A percentile compares a stretch with the other conserved stretches of the same genome.
Evolutionary conservation across 2,329 filamentous ascomycete genomes (phyloP).

Genomic region (Trichoderma cornu-damae): DNA sequence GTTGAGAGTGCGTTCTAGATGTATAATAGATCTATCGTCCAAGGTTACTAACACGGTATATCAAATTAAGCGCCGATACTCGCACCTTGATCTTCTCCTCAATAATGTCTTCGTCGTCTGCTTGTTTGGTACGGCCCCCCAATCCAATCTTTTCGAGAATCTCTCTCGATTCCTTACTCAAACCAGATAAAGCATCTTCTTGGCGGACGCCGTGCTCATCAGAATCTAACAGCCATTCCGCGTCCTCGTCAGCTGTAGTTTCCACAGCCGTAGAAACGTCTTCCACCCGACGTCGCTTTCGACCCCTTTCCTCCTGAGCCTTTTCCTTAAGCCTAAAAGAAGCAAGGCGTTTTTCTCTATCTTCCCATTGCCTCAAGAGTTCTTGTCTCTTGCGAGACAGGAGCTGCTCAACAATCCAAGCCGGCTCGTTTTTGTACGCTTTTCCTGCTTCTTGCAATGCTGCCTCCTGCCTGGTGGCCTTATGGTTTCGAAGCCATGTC

Average conservation of each 20-base stretch:
- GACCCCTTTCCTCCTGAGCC: slow-evolving; percentile 47
- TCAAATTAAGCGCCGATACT: slow-evolving; percentile 2
- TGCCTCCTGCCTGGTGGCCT: slow-evolving; percentile 54
- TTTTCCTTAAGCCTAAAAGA: slow-evolving; percentile 60
- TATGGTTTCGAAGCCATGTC: slow-evolving; percentile 85
- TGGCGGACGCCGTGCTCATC: slow-evolving; percentile 44
- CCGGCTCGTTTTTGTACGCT: slow-evolving; percentile 62
- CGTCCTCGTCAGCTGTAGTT: slow-evolving; percentile 50
- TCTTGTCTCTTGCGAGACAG: slow-evolving; percentile 62
- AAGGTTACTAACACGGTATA: slow-evolving; percentile 30
- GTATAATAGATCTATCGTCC: slow-evolving; percentile 70
- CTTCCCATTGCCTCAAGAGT: slow-evolving; percentile 60
- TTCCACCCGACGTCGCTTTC: slow-evolving; percentile 44
- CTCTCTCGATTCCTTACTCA: slow-evolving; percentile 71
- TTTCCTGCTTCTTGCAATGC: slow-evolving; percentile 42
- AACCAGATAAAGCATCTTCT: slow-evolving; percentile 44
- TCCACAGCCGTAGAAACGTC: slow-evolving; percentile 25
- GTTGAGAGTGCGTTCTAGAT: slow-evolving; percentile 85
- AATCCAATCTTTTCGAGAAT: slow-evolving; percentile 63
- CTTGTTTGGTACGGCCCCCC: slow-evolving; percentile 32
- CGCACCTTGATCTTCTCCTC: slow-evolving; percentile 64
- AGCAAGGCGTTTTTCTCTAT: slow-evolving; percentile 67
- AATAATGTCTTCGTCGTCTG: slow-evolving; percentile 42
- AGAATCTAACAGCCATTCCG: slow-evolving; percentile 64
- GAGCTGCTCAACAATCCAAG: slow-evolving; percentile 79